These are phyloP conservation scores for Cicer bijugum DNA, from an alignment of 306 rosid genomes.

Conservation along the genomic window DNA sequence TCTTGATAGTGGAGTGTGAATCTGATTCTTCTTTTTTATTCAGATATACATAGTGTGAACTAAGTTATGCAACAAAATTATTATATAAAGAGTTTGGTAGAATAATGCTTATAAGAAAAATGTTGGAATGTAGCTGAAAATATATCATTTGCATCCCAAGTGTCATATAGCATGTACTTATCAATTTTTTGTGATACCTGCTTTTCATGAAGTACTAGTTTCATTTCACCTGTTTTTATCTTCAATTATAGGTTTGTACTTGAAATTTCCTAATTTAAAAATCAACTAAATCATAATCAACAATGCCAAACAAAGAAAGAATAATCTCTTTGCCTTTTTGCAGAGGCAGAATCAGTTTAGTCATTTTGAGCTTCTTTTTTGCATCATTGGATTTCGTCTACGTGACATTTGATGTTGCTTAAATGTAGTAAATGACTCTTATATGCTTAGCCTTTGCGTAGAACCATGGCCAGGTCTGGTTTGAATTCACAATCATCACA, in stretches of 20 bases:
- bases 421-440: too few relatives aligned
- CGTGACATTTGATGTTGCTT: too few relatives aligned
- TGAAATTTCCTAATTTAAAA: neutral
- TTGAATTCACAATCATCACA: too few relatives aligned
- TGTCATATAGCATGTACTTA: neutral
- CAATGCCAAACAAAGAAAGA: conserved; percentile 9
- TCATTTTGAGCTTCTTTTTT: too few relatives aligned
- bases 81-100: conserved; percentile 3
- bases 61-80: conserved; percentile 2
- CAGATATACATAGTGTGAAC: neutral
- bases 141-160: conserved; percentile 31
- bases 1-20: conserved; percentile 21
- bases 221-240: conserved; percentile 24
- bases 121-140: conserved; percentile 30
- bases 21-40: conserved; percentile 27
- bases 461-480: too few relatives aligned
- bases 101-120: conserved; percentile 28
- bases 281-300: neutral
- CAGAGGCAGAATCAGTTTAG: too few relatives aligned
- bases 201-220: conserved; percentile 25
- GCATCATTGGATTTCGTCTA: too few relatives aligned
- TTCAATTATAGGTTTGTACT: neutral
- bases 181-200: neutral
- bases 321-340: neutral
- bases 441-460: too few relatives aligned